Evolutionary conservation across 2,329 filamentous ascomycete species (phyloP).

Genomic region (Tolypocladium endophyticum): DNA sequence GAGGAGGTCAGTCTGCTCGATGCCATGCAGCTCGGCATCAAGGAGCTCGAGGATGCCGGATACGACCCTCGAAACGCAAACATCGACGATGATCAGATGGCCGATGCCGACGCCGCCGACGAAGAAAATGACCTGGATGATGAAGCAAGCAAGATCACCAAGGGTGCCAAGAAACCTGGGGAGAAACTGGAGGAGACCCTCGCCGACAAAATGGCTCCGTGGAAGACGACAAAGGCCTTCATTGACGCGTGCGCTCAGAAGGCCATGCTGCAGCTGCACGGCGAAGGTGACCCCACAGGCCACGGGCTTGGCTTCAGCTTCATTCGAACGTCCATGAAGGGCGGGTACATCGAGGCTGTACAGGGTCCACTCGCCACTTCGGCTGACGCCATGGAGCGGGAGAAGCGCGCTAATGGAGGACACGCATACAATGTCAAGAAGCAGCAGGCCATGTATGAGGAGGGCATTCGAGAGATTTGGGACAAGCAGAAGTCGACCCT

Average conservation of each 20-base stretch:
- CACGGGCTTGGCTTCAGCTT: slow-evolving; percentile 93
- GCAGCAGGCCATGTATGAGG: slow-evolving; percentile 85
- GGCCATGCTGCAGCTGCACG: slow-evolving; percentile 91
- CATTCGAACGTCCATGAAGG: slow-evolving; percentile 97
- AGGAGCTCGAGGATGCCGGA: slow-evolving; percentile 83
- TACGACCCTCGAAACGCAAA: slow-evolving; percentile 57
- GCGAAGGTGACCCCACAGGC: slow-evolving; percentile 88
- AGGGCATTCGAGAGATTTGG: slow-evolving; percentile 89
- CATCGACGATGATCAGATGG: slow-evolving; percentile 41
- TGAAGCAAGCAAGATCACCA: slow-evolving; percentile 26
- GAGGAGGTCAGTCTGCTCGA: slow-evolving; percentile 93
- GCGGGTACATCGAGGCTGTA: slow-evolving; percentile 79
- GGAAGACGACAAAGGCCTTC: slow-evolving; percentile 96
- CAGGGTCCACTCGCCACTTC: slow-evolving; percentile 54
- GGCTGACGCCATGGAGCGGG: slow-evolving; percentile 78
- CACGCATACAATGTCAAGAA: slow-evolving; percentile 97
- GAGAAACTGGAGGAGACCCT: slow-evolving; percentile 58
- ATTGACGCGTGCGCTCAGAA: slow-evolving; percentile 88
- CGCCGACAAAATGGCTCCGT: slow-evolving; percentile 84
- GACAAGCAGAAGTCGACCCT: slow-evolving; percentile 73
- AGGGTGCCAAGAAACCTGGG: slow-evolving; percentile 29
- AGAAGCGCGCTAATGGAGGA: slow-evolving; percentile 79
- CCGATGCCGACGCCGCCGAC: slow-evolving; percentile 49
- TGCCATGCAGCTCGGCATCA: slow-evolving; percentile 91
- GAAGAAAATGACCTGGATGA: slow-evolving; percentile 44